Base-by-base conservation (phyloP, 2,329 filamentous ascomycete species). In the Talaromyces pinophilus region DNA sequence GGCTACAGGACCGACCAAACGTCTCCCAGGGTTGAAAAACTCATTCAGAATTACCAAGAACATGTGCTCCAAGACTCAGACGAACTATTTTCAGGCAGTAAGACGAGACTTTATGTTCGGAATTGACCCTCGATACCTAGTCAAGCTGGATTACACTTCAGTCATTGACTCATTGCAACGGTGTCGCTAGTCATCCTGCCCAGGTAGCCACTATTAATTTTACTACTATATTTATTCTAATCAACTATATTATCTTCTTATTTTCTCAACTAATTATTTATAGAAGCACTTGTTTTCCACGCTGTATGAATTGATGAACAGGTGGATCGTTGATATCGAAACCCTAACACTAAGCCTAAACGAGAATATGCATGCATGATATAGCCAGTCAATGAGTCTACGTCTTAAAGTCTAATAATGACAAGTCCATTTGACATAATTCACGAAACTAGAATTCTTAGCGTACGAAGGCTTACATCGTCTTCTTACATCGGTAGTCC, bases 321-420 rank as follows among this genome's bases (percentile, higher is more conserved):
- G 11, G 10, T 38, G 35, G 35, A 30, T 11, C 7, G 17, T 17
- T 8, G 22, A 52, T 6, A 52, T 17, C 48, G 2, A 28, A 52
- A 15, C 48, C 48, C 48, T 30, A 52, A 52, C 4, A 52, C 48
- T 52, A 52, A 52, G 48, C 48, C 48, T 52, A 28, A 52, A 30
- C 48, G 22, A 28, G 48, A 8, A 8, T 28, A 17, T 7, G 5
- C 7, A 52, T 52, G 30, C 46, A 48, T n/a, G 40, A 4, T 4
- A 42, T 42, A 42, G 5, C 17, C 17, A 44, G 5, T n/a, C 6
- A 2, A 15, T 44, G 11, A 35, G 33, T 35, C 33, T 11, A 35
- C 10, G 33, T 11, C 33, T 35, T 11, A 19, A 19, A 19, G 19
- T 19, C 1, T 19, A 19, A 19, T 19, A 19, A 19, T 19, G 19